Percentiles rank a stretch among this genome's conserved stretches.
These are phyloP conservation scores for Coemansia sp. DNA, from an alignment of 192 early-diverging fungal species.

Conservation along the genomic window DNA sequence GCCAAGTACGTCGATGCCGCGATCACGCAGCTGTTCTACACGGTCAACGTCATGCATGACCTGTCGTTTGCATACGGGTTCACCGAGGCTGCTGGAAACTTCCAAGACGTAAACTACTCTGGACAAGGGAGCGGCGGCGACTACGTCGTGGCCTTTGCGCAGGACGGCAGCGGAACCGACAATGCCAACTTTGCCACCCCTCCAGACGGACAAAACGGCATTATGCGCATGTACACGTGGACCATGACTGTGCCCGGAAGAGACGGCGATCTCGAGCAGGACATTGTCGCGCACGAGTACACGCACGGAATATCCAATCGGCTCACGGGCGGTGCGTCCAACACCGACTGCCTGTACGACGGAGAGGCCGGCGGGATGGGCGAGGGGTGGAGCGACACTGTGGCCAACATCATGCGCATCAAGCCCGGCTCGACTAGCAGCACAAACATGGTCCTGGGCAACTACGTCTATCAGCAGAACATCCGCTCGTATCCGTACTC, in stretches of 20 bases:
- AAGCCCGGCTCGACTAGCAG: slow-evolving; percentile 23
- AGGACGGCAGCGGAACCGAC: slow-evolving; percentile 82
- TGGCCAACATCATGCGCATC: slow-evolving; percentile 77
- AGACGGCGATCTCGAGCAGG: slow-evolving; percentile 84
- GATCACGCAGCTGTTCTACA: slow-evolving; percentile 87
- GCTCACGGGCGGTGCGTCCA: slow-evolving; percentile 85
- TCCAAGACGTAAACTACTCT: slow-evolving; percentile 84
- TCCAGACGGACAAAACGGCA: slow-evolving; percentile 80
- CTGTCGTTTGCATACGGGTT: slow-evolving; percentile 88
- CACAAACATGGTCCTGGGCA: slow-evolving; percentile 49
- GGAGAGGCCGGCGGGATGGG: slow-evolving; percentile 89
- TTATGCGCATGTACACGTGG: slow-evolving; percentile 96
- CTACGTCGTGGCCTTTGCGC: slow-evolving; percentile 85
- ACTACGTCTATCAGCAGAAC: slow-evolving; percentile 81
- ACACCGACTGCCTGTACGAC: slow-evolving; percentile 85
- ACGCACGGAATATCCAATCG: slow-evolving; percentile 87
- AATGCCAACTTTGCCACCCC: slow-evolving; percentile 95
- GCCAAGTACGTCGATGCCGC: slow-evolving; percentile 71
- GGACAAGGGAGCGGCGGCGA: slow-evolving; percentile 77
- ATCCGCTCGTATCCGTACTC: slow-evolving; percentile 78
- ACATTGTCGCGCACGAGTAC: slow-evolving; percentile 92
- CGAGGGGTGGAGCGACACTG: slow-evolving; percentile 95
- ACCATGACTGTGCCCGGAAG: slow-evolving; percentile 66
- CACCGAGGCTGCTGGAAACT: slow-evolving; percentile 87
- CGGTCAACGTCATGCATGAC: slow-evolving; percentile 90